A percentile compares a stretch with the other conserved stretches of the same genome.
Evolutionary conservation across 805 yeast genomes (phyloP).

Genomic region (Nadsonia fulvescens): DNA sequence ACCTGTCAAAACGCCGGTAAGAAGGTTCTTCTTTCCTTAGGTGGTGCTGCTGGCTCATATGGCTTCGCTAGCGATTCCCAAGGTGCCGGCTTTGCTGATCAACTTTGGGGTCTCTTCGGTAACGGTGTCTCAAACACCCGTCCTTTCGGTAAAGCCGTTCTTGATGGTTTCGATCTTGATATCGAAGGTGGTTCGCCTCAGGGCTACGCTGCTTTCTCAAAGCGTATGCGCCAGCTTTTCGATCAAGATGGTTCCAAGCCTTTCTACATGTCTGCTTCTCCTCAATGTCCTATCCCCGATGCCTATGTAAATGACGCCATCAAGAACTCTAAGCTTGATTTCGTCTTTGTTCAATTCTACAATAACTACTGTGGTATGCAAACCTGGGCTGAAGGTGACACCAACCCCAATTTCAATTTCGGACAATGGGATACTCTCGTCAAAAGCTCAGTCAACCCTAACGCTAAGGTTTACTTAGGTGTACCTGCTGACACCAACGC

Average conservation of each 20-base stretch:
- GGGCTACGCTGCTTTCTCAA: slow-evolving; percentile 36
- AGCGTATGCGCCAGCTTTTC: slow-evolving; percentile 13
- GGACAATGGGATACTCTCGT: slow-evolving; percentile 38
- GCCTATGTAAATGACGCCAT: slow-evolving; percentile 25
- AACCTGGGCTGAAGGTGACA: slow-evolving; percentile 8
- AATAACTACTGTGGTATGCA: slow-evolving; percentile 32
- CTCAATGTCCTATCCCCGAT: slow-evolving; percentile 53
- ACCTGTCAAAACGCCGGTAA: slow-evolving; percentile 61
- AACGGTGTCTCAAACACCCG: slow-evolving; percentile 20
- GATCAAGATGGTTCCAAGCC: slow-evolving; percentile 17
- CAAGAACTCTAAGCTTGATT: slow-evolving; percentile 31
- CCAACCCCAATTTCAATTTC: slow-evolving; percentile 20
- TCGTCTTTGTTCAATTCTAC: slow-evolving; percentile 49
- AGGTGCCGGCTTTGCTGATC: slow-evolving; percentile 28
- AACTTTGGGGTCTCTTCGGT: slow-evolving; percentile 31
- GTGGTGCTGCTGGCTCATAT: slow-evolving; percentile 33
- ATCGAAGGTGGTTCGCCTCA: slow-evolving; percentile 29
- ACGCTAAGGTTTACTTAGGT: slow-evolving; percentile 42
- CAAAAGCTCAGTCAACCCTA: slow-evolving; percentile 27
- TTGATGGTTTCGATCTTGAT: slow-evolving; percentile 58
- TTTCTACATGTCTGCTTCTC: slow-evolving; percentile 46
- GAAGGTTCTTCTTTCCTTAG: slow-evolving; percentile 50
- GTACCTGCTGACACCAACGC: slow-evolving; percentile 38
- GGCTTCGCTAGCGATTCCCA: slow-evolving; percentile 29
- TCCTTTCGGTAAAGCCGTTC: slow-evolving; percentile 34